These are phyloP conservation scores for Mortierella polycephala DNA, from an alignment of 371 early-diverging fungal genomes.

Conservation along the genomic window DNA sequence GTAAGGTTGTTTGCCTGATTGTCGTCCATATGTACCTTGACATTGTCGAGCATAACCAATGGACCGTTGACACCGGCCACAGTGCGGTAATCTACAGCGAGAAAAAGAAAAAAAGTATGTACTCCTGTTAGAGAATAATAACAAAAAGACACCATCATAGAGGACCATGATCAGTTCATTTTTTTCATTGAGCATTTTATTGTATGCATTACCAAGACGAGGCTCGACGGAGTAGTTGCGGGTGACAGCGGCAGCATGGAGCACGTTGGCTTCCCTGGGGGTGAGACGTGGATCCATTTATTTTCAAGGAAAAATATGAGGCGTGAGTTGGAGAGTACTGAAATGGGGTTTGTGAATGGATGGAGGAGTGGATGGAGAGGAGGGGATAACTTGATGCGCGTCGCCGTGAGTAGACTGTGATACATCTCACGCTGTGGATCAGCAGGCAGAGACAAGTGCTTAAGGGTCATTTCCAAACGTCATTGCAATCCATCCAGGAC, in stretches of 20 bases:
- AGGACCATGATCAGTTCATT: no score
- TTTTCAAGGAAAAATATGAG: no score
- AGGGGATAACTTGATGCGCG: no score
- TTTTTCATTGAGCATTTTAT: constrained; percentile 1
- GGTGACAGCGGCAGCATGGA: constrained; percentile 86
- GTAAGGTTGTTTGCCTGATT: not conserved
- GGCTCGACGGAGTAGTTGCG: constrained; percentile 90
- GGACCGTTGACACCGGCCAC: constrained; percentile 99
- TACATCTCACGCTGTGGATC: no score
- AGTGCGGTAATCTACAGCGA: constrained; percentile 92
- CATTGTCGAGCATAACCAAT: constrained; percentile 98
- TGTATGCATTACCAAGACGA: constrained; percentile 77
- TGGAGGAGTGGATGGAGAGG: not conserved
- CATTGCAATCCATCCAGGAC: no score
- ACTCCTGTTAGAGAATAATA: no score
- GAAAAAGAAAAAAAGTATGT: constrained; percentile 6
- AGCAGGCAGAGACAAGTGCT: no score
- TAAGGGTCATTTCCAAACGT: no score
- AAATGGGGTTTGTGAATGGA: constrained; percentile 3
- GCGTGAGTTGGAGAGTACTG: constrained; percentile 1
- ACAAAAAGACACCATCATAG: no score
- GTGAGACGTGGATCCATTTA: constrained; percentile 58
- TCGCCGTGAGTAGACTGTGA: no score
- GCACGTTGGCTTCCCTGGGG: constrained; percentile 71
- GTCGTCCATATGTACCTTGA: constrained; percentile 75